phyloP scores from a whole-genome alignment of 768 basidiomycete genomes.

The Lepiota brunneoincarnata region DNA sequence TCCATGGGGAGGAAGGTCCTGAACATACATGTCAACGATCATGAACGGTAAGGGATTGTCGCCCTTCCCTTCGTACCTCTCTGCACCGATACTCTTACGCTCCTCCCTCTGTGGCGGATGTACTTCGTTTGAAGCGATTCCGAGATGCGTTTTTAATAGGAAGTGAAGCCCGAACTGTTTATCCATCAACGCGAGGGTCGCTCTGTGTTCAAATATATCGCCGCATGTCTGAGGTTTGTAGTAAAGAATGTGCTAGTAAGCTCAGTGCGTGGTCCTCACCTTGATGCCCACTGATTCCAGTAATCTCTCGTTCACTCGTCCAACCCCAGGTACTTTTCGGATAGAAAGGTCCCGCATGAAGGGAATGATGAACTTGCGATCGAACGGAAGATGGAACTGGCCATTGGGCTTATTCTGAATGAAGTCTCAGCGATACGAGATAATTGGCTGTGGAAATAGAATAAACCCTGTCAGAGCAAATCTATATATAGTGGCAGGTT shows the following conservation, averaged over 20 bases:
- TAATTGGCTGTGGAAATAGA: background rate
- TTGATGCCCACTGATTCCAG: slow-evolving; percentile 86
- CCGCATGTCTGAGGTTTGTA: slow-evolving; percentile 69
- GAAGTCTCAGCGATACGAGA: slow-evolving; percentile 2
- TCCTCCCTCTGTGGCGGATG: slow-evolving; percentile 75
- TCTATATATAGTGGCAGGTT: slow-evolving; percentile 42
- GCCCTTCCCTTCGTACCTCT: slow-evolving; percentile 37
- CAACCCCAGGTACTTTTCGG: slow-evolving; percentile 86
- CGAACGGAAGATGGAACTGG: slow-evolving; percentile 76
- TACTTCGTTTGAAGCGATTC: slow-evolving; percentile 83
- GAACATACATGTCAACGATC: background rate
- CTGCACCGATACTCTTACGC: slow-evolving; percentile 89
- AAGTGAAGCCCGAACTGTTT: slow-evolving; percentile 80
- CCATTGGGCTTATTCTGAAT: slow-evolving; percentile 91
- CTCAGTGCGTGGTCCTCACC: slow-evolving; percentile 34
- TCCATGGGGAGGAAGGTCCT: slow-evolving; percentile 19
- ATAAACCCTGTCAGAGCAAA: slow-evolving; percentile 85
- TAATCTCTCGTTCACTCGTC: slow-evolving; percentile 85
- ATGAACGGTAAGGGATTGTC: background rate
- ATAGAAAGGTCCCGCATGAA: slow-evolving; percentile 86
- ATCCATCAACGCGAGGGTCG: slow-evolving; percentile 76
- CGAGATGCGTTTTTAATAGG: slow-evolving; percentile 79
- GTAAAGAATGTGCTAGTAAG: slow-evolving; percentile 1
- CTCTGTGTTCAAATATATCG: slow-evolving; percentile 80
- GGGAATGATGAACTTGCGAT: slow-evolving; percentile 54